phyloP scores from a whole-genome alignment of 257 asterid species.

The Fraxinus quadrangulata region DNA sequence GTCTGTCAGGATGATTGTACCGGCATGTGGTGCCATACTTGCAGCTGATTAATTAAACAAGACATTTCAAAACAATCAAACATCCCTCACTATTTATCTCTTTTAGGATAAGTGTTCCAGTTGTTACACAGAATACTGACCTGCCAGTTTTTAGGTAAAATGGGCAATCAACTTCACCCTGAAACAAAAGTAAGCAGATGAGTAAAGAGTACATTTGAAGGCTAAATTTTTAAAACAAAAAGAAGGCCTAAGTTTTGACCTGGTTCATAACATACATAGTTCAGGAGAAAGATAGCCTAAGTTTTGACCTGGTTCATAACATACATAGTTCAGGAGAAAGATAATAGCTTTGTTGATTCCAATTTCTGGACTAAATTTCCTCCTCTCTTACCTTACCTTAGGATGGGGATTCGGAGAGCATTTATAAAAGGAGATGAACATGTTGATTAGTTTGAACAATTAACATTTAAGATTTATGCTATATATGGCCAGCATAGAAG shows the following conservation, averaged over 20 bases:
- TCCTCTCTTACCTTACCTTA: background rate
- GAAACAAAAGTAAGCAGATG: constrained; percentile 33
- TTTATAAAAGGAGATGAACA: background rate
- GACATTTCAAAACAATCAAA: constrained; percentile 29
- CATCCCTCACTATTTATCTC: constrained; percentile 12
- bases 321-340: background rate
- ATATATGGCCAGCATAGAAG: background rate
- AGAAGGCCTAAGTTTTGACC: constrained; percentile 2
- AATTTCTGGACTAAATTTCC: background rate
- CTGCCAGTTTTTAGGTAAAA: constrained; percentile 97
- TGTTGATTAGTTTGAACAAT: background rate
- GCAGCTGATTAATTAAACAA: constrained; percentile 62
- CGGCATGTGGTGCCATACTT: constrained; percentile 94
- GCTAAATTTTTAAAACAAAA: constrained; percentile 5
- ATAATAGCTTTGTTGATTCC: background rate
- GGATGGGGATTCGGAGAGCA: background rate
- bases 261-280: background rate
- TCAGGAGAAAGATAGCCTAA: constrained; percentile 8
- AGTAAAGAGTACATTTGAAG: constrained; percentile 17
- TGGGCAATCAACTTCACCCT: constrained; percentile 98
- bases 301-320: background rate
- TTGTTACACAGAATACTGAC: constrained; percentile 45
- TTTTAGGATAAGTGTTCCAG: constrained; percentile 15
- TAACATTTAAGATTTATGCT: background rate
- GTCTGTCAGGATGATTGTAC: constrained; percentile 92